These are phyloP conservation scores for Botryotinia narcissicola DNA, from an alignment of 2,329 filamentous ascomycete species.

Conservation along the genomic window DNA sequence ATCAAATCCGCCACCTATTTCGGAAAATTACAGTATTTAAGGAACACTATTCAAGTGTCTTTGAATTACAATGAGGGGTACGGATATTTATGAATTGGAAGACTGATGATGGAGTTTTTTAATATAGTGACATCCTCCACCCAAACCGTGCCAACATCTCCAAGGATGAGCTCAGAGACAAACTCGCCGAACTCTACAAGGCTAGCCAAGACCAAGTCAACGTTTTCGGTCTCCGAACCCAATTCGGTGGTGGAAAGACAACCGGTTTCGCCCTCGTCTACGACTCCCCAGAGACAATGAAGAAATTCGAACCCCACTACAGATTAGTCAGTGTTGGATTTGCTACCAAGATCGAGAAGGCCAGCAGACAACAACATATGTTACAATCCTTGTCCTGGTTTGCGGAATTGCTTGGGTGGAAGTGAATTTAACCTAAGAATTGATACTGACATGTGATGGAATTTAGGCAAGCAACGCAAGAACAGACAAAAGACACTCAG, in stretches of 20 bases:
- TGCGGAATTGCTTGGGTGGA: conserved; percentile 1
- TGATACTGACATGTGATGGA: conserved; percentile 29
- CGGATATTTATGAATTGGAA: conserved; percentile 23
- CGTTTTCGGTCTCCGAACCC: conserved; percentile 97
- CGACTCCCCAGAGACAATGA: conserved; percentile 96
- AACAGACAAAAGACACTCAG: conserved; percentile 99
- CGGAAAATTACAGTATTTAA: not conserved
- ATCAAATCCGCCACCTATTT: conserved; percentile 24
- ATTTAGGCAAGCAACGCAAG: conserved; percentile 98
- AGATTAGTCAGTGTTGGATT: conserved; percentile 90
- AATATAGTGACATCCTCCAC: conserved; percentile 93
- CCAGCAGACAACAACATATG: conserved; percentile 98
- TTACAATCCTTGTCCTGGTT: conserved; percentile 40
- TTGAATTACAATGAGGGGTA: not conserved
- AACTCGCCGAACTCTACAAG: conserved; percentile 97
- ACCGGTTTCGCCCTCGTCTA: conserved; percentile 98
- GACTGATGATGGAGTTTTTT: conserved; percentile 24
- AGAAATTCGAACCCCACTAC: conserved; percentile 99
- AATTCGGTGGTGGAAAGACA: conserved; percentile 99
- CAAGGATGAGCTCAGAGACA: conserved; percentile 96
- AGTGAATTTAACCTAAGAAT: conserved; percentile 1
- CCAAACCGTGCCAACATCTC: conserved; percentile 97
- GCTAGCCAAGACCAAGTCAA: conserved; percentile 95
- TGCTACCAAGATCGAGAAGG: conserved; percentile 93
- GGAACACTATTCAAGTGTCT: not conserved